Conservation (phyloP, 257 asterid genomes). For the Schizonepeta tenuifolia region DNA sequence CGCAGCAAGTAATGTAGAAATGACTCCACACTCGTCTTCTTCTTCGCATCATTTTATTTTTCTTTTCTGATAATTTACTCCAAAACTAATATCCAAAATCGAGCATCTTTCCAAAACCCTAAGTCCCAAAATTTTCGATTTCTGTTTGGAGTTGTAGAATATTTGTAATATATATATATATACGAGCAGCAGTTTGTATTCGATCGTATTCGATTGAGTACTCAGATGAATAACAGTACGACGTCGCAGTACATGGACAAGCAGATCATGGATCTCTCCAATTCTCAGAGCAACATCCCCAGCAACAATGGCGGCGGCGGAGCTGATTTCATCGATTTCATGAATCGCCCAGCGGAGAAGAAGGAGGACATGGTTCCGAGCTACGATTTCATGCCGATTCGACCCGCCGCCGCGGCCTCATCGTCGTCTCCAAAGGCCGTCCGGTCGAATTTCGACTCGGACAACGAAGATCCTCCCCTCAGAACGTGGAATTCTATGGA, state of each 20-base stretch:
- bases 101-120: slow-evolving; percentile 25
- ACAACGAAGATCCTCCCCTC: slow-evolving; percentile 45
- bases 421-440: slow-evolving; percentile 48
- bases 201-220: slow-evolving; percentile 22
- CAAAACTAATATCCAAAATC: slow-evolving; percentile 20
- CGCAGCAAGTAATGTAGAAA: slow-evolving; percentile 28
- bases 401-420: slow-evolving; percentile 43
- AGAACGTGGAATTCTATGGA: slow-evolving; percentile 77
- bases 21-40: slow-evolving; percentile 26
- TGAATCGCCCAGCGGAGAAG: slow-evolving; percentile 60
- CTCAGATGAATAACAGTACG: slow-evolving; percentile 68
- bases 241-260: slow-evolving; percentile 87
- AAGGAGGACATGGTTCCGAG: slow-evolving; percentile 77
- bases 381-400: slow-evolving; percentile 85
- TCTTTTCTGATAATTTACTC: slow-evolving; percentile 1
- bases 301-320: slow-evolving; percentile 35
- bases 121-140: not conserved
- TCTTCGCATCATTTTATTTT: slow-evolving; percentile 18
- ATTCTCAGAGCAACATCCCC: slow-evolving; percentile 49
- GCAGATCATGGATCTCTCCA: slow-evolving; percentile 98
- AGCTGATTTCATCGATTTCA: slow-evolving; percentile 73
- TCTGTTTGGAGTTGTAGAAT: not conserved
- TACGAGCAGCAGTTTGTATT: not conserved
- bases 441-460: slow-evolving; percentile 52
- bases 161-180: not conserved